These are phyloP conservation scores for Saccharomyces kudriavzevii DNA, from an alignment of 805 yeast species.

Conservation along the genomic window DNA sequence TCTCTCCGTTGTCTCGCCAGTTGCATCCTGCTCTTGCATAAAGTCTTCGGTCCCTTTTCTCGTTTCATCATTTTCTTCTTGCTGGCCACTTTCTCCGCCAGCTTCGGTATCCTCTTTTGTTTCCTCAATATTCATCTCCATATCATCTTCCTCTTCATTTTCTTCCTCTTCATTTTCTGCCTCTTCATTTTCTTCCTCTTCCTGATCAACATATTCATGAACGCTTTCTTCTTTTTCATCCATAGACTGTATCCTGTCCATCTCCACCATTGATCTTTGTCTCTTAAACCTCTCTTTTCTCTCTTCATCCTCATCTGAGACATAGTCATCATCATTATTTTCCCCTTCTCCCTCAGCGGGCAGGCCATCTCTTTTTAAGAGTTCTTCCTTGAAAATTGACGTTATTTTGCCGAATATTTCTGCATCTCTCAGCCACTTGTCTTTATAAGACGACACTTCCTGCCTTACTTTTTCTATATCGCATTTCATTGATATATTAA, in stretches of 20 bases:
- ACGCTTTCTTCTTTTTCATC: not conserved
- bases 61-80: slow-evolving; percentile 1
- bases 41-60: not conserved
- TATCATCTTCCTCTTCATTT: slow-evolving; percentile 1
- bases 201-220: slow-evolving; percentile 6
- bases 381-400: slow-evolving; percentile 20
- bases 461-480: slow-evolving; percentile 18
- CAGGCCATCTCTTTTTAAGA: slow-evolving; percentile 13
- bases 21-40: not conserved
- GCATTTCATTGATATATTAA: slow-evolving; percentile 18
- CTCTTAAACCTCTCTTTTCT: slow-evolving; percentile 7
- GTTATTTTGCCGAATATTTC: slow-evolving; percentile 23
- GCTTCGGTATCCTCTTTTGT: slow-evolving; percentile 1
- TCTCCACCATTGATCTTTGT: slow-evolving; percentile 5
- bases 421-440: slow-evolving; percentile 28
- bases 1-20: not conserved
- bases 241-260: not conserved
- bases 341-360: slow-evolving; percentile 9
- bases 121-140: slow-evolving; percentile 3
- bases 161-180: slow-evolving; percentile 4
- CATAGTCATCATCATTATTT: slow-evolving; percentile 10
- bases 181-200: slow-evolving; percentile 4
- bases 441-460: slow-evolving; percentile 19
- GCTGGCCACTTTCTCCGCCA: slow-evolving; percentile 1
- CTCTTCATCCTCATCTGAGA: slow-evolving; percentile 6